Percentiles rank a stretch among this genome's conserved stretches.
phyloP scores from a whole-genome alignment of 2,329 filamentous ascomycete genomes.

The Epicoccum nigrum region DNA sequence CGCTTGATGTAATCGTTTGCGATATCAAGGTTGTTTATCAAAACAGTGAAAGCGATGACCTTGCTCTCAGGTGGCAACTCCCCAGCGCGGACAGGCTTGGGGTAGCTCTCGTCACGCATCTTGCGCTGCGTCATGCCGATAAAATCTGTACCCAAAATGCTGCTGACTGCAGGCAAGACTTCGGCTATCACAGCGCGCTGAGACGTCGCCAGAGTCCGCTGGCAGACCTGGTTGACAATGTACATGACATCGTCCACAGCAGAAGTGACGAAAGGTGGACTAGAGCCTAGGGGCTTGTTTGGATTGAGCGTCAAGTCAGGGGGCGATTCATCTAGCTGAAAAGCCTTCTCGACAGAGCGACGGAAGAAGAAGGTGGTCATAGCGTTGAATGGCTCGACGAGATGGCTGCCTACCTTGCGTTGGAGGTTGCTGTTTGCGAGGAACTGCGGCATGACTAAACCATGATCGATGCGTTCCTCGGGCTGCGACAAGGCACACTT shows the following conservation, averaged over 20 bases:
- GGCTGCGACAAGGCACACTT: constrained; percentile 68
- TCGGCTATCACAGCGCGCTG: constrained; percentile 78
- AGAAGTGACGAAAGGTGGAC: constrained; percentile 89
- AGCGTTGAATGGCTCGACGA: constrained; percentile 81
- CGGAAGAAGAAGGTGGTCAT: constrained; percentile 98
- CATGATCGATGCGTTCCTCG: constrained; percentile 62
- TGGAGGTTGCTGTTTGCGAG: constrained; percentile 79
- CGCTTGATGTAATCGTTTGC: constrained; percentile 88
- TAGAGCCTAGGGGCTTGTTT: constrained; percentile 72
- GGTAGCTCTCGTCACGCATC: constrained; percentile 96
- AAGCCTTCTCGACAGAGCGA: constrained; percentile 94
- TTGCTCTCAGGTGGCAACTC: constrained; percentile 85
- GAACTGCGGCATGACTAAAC: constrained; percentile 72
- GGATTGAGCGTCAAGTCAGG: constrained; percentile 77
- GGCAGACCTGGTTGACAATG: constrained; percentile 90
- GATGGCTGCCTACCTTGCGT: constrained; percentile 75
- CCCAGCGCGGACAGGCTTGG: constrained; percentile 77
- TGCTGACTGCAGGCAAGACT: constrained; percentile 77
- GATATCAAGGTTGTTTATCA: constrained; percentile 95
- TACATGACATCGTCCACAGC: constrained; percentile 99
- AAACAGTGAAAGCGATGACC: constrained; percentile 85
- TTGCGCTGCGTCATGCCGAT: constrained; percentile 96
- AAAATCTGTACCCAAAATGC: constrained; percentile 86
- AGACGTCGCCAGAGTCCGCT: constrained; percentile 84
- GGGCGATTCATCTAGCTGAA: constrained; percentile 92